phyloP scores from a whole-genome alignment of 2,329 filamentous ascomycete genomes.

The Magnaporthales sp. region DNA sequence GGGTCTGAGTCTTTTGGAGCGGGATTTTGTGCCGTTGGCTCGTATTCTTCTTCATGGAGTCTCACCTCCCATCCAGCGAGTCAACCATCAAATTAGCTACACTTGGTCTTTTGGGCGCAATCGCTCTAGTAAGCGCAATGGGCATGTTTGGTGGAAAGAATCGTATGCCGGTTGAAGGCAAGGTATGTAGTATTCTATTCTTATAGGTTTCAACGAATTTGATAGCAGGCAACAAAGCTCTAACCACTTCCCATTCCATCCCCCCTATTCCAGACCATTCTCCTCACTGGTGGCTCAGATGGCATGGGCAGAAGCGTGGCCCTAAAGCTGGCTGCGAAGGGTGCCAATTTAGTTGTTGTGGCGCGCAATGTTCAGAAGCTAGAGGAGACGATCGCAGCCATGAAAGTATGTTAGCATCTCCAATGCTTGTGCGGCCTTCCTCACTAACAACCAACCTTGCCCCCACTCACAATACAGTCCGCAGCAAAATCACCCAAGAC shows the following conservation, averaged over 20 bases:
- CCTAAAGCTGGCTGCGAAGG: slow-evolving; percentile 67
- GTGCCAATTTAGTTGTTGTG: slow-evolving; percentile 80
- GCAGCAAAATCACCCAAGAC: slow-evolving; percentile 53
- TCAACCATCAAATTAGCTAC: slow-evolving; percentile 16
- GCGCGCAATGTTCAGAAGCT: slow-evolving; percentile 72
- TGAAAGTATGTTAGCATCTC: slow-evolving; percentile 41
- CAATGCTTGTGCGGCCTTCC: neutral
- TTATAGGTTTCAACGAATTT: too few relatives aligned
- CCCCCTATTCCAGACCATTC: slow-evolving; percentile 64
- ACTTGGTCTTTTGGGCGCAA: slow-evolving; percentile 20
- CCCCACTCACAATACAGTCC: slow-evolving; percentile 31
- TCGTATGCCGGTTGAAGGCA: slow-evolving; percentile 76
- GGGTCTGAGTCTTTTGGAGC: neutral
- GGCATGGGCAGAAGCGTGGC: slow-evolving; percentile 79
- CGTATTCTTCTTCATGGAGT: neutral
- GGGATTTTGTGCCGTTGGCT: neutral
- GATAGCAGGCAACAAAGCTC: neutral
- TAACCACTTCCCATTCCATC: neutral
- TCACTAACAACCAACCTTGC: neutral
- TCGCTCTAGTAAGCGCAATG: slow-evolving; percentile 42
- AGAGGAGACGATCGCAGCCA: slow-evolving; percentile 54
- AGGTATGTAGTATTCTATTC: slow-evolving; percentile 43
- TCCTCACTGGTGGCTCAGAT: slow-evolving; percentile 87
- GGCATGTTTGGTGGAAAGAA: slow-evolving; percentile 62
- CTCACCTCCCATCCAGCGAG: slow-evolving; percentile 4